phyloP scores from a whole-genome alignment of 2,329 filamentous ascomycete genomes.

The Xylariaceae sp. region DNA sequence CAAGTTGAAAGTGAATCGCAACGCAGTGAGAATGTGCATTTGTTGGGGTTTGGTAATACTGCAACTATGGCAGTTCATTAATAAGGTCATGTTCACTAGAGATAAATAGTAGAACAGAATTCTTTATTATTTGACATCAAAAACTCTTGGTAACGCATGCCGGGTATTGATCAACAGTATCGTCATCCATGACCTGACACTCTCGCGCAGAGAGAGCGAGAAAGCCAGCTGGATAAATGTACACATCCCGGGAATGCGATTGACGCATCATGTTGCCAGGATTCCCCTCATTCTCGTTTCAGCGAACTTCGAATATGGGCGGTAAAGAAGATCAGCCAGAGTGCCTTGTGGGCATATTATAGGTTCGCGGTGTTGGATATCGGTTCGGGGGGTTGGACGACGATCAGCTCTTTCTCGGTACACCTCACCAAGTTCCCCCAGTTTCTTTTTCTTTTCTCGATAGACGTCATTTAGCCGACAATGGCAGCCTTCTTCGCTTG shows the following conservation, averaged over 20 bases:
- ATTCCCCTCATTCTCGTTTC: conserved; percentile 13
- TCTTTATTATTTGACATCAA: conserved; percentile 29
- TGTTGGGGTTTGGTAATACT: neutral
- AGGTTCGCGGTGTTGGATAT: conserved; percentile 22
- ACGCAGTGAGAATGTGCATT: no score
- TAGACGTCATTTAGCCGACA: conserved; percentile 19
- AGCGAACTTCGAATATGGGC: conserved; percentile 19
- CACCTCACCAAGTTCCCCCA: conserved; percentile 8
- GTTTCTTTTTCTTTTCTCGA: conserved; percentile 1
- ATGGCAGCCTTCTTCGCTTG: conserved; percentile 29
- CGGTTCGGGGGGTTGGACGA: conserved; percentile 22
- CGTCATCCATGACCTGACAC: conserved; percentile 24
- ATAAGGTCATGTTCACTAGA: neutral
- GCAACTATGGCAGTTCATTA: neutral
- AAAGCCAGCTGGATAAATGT: conserved; percentile 18
- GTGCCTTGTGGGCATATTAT: conserved; percentile 16
- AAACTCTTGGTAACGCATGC: conserved; percentile 28
- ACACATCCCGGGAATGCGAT: conserved; percentile 9
- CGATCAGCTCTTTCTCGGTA: conserved; percentile 14
- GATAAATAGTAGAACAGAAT: conserved; percentile 18
- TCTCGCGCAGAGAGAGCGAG: conserved; percentile 19
- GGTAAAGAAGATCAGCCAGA: conserved; percentile 20
- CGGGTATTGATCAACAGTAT: conserved; percentile 25
- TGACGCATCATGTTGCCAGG: conserved; percentile 9
- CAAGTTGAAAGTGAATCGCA: neutral